Conservation (phyloP, 306 rosid species). For the Nissolia schottii region DNA sequence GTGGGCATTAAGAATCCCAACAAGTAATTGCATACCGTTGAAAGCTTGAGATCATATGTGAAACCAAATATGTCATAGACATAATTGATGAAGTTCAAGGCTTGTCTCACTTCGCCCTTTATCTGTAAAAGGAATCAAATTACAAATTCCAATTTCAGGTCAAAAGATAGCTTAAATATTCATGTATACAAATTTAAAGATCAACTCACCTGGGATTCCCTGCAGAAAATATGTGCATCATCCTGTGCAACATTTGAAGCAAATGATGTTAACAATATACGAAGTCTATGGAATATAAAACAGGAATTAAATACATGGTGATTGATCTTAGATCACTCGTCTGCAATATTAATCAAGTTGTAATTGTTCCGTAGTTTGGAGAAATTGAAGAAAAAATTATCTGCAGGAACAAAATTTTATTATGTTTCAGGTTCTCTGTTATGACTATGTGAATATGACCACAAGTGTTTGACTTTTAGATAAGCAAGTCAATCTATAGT, state of each 20-base stretch:
- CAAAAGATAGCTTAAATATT: background rate
- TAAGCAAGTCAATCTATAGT: background rate
- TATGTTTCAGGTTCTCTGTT: background rate
- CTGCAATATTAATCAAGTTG: background rate
- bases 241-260: constrained; percentile 53
- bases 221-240: constrained; percentile 95
- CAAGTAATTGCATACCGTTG: constrained; percentile 57
- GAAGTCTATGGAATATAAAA: background rate
- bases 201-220: constrained; percentile 78
- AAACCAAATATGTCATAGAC: constrained; percentile 70
- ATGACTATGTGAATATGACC: background rate
- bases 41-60: constrained; percentile 87
- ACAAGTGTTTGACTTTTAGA: background rate
- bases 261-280: constrained; percentile 29
- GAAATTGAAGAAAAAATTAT: background rate
- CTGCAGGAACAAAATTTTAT: background rate
- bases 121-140: constrained; percentile 43
- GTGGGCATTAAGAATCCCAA: background rate
- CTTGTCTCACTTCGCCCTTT: constrained; percentile 83
- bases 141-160: constrained; percentile 5
- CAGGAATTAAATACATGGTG: constrained; percentile 1
- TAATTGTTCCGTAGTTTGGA: background rate
- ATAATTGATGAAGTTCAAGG: constrained; percentile 66
- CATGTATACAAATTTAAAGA: background rate
- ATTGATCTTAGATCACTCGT: background rate